These are phyloP conservation scores for Leucosporidium scottii DNA, from an alignment of 768 basidiomycete species.

Conservation along the genomic window DNA sequence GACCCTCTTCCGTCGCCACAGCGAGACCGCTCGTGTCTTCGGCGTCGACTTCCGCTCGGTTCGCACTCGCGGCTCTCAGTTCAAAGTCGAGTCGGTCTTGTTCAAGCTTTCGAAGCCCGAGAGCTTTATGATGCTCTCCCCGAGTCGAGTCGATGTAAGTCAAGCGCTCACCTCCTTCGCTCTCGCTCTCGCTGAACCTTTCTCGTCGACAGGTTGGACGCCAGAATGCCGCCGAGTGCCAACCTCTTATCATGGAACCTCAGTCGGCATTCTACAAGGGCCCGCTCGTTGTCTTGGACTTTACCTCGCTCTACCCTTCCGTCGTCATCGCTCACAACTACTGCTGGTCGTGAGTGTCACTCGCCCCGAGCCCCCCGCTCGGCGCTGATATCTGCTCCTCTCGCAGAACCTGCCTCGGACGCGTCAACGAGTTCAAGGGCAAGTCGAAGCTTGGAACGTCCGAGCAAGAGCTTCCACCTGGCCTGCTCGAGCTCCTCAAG, in stretches of 20 bases:
- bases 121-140: constrained; percentile 80
- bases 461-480: constrained; percentile 61
- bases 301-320: constrained; percentile 92
- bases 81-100: constrained; percentile 98
- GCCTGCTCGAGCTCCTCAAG: constrained; percentile 60
- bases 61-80: constrained; percentile 88
- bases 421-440: constrained; percentile 77
- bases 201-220: constrained; percentile 63
- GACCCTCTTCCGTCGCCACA: constrained; percentile 43
- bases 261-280: constrained; percentile 84
- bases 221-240: constrained; percentile 86
- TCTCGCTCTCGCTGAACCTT: background rate
- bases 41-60: constrained; percentile 97
- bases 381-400: background rate
- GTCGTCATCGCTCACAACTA: constrained; percentile 99
- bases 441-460: constrained; percentile 76
- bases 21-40: constrained; percentile 94
- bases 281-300: constrained; percentile 88
- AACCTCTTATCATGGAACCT: constrained; percentile 89
- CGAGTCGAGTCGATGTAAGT: constrained; percentile 38
- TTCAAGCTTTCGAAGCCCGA: constrained; percentile 96
- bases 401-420: constrained; percentile 81
- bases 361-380: too few species aligned
- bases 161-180: too few species aligned
- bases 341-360: constrained; percentile 38